These are phyloP conservation scores for Ascochyta viciae-villosae DNA, from an alignment of 2,329 filamentous ascomycete species.

Conservation along the genomic window DNA sequence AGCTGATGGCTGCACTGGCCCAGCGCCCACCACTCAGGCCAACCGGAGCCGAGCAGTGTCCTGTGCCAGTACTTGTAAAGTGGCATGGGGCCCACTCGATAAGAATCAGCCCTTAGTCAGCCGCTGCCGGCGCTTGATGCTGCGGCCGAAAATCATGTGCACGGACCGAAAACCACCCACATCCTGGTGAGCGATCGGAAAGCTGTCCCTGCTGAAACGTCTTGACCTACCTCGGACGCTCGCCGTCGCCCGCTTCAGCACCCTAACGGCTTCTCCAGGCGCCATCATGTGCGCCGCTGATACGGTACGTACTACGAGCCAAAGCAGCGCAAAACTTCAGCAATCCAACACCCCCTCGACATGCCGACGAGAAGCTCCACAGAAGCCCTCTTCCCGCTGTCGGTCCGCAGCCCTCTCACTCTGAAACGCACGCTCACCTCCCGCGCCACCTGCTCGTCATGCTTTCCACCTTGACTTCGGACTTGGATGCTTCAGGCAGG, in stretches of 20 bases:
- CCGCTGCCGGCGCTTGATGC: conserved; percentile 24
- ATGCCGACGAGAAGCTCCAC: conserved; percentile 11
- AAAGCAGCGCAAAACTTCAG: conserved; percentile 23
- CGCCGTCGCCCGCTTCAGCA: conserved; percentile 16
- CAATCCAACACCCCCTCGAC: neutral
- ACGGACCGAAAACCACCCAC: conserved; percentile 16
- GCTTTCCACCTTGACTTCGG: conserved; percentile 39
- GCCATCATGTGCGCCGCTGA: conserved; percentile 44
- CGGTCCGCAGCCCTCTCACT: conserved; percentile 34
- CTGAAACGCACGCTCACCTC: conserved; percentile 42
- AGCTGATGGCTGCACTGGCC: conserved; percentile 45
- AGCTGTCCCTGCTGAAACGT: conserved; percentile 38
- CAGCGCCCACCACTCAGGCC: conserved; percentile 35
- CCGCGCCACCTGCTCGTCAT: conserved; percentile 35
- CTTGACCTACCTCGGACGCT: conserved; percentile 21
- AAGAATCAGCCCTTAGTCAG: conserved; percentile 31
- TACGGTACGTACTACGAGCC: conserved; percentile 37
- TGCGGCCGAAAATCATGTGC: conserved; percentile 20
- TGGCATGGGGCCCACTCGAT: neutral
- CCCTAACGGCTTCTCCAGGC: conserved; percentile 40
- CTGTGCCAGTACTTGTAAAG: too few species aligned
- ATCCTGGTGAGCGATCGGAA: conserved; percentile 40
- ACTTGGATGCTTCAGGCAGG: conserved; percentile 39
- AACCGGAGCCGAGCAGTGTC: conserved; percentile 40
- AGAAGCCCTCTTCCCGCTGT: conserved; percentile 21